Conservation (phyloP, 2,329 filamentous ascomycete species). For the Aureobasidium musti region DNA sequence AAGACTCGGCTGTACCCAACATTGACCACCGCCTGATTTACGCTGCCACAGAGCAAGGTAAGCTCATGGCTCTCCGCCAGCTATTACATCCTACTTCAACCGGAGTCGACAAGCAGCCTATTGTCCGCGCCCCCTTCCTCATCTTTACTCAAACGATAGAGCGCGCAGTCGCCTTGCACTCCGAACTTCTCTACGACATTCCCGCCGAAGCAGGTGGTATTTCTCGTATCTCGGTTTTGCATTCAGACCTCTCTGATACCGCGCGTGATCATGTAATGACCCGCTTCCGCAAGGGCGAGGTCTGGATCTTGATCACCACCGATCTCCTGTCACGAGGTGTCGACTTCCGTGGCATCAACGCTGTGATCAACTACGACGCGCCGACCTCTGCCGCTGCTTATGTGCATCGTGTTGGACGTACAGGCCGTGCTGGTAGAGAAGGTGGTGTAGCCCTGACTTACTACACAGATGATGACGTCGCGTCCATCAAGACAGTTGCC, state of each 20-base stretch:
- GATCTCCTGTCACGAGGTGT: constrained; percentile 90
- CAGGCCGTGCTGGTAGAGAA: constrained; percentile 81
- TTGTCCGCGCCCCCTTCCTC: constrained; percentile 81
- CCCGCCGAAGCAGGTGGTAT: constrained; percentile 83
- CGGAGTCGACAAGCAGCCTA: constrained; percentile 55
- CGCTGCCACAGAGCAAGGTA: constrained; percentile 88
- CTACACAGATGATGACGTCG: constrained; percentile 93
- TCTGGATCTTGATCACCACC: constrained; percentile 96
- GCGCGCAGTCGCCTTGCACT: constrained; percentile 80
- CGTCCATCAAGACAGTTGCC: constrained; percentile 84
- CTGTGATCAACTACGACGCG: constrained; percentile 96
- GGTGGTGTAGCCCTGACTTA: constrained; percentile 91
- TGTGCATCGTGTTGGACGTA: constrained; percentile 89
- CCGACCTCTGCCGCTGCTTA: constrained; percentile 88
- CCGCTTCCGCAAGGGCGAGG: constrained; percentile 83
- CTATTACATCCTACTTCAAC: constrained; percentile 73
- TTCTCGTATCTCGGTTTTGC: constrained; percentile 82
- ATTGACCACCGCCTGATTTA: constrained; percentile 87
- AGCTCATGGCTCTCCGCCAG: constrained; percentile 86
- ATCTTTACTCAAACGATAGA: constrained; percentile 97
- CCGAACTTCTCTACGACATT: constrained; percentile 93
- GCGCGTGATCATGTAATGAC: constrained; percentile 81
- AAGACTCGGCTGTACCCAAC: constrained; percentile 92
- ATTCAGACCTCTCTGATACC: constrained; percentile 78
- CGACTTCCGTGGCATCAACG: constrained; percentile 92